phyloP scores from a whole-genome alignment of 768 basidiomycete genomes.

The Amanita subjunquillea region DNA sequence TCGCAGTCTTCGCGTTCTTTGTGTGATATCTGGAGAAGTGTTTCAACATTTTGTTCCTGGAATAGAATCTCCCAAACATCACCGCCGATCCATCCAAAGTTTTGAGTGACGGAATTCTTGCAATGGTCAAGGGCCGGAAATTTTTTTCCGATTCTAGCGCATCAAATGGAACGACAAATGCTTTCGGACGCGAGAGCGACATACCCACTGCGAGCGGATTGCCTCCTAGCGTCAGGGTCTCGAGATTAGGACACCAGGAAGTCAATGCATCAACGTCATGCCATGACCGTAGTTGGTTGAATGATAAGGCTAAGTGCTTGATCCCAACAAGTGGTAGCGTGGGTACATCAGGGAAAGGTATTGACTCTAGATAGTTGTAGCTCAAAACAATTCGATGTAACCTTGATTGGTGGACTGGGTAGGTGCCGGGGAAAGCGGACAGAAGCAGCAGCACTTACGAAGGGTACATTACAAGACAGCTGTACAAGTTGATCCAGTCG shows the following conservation, averaged over 20 bases:
- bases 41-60: neutral
- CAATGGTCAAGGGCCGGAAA: constrained; percentile 53
- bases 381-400: constrained; percentile 58
- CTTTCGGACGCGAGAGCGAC: constrained; percentile 8
- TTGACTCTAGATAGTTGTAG: constrained; percentile 43
- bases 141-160: constrained; percentile 27
- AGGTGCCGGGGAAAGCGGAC: constrained; percentile 8
- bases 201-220: constrained; percentile 58
- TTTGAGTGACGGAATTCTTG: constrained; percentile 53
- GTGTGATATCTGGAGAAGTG: constrained; percentile 41
- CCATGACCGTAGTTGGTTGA: constrained; percentile 53
- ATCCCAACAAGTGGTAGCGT: constrained; percentile 24
- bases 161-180: neutral
- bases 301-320: constrained; percentile 52
- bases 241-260: constrained; percentile 59
- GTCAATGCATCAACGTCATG: constrained; percentile 51
- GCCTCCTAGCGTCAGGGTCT: constrained; percentile 46
- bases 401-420: constrained; percentile 26
- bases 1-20: constrained; percentile 76
- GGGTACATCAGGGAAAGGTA: constrained; percentile 28
- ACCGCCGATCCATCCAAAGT: constrained; percentile 49
- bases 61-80: constrained; percentile 28
- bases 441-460: constrained; percentile 26
- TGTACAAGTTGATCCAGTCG: constrained; percentile 43
- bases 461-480: constrained; percentile 31